phyloP scores from a whole-genome alignment of 306 rosid species.

The Echinosophora koreensis region DNA sequence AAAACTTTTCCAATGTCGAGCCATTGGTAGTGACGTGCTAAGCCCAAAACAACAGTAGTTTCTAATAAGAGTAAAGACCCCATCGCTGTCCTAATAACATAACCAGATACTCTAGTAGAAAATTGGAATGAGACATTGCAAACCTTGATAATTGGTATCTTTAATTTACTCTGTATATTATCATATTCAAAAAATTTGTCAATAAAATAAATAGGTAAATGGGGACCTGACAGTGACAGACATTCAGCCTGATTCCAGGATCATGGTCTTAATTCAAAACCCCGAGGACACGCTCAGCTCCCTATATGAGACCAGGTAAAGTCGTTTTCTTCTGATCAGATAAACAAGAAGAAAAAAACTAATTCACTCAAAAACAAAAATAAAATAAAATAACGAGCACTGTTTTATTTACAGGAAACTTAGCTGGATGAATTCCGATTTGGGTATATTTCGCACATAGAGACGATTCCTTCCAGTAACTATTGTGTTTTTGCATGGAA shows the following conservation, averaged over 20 bases:
- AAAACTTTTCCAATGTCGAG: not conserved
- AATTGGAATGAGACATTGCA: not conserved
- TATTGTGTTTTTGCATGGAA: not conserved
- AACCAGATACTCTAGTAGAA: not conserved
- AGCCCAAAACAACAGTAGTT: conserved; percentile 5
- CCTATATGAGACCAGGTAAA: conserved; percentile 15
- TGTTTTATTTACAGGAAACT: no score
- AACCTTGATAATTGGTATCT: no score
- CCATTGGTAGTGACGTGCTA: conserved; percentile 30
- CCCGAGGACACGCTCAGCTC: conserved; percentile 19
- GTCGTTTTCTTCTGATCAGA: conserved; percentile 22
- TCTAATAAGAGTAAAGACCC: not conserved
- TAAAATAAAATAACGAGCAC: no score
- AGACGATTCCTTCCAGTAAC: no score
- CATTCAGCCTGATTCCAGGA: conserved; percentile 56
- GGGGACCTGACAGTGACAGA: conserved; percentile 37
- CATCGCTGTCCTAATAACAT: not conserved
- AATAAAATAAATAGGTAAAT: no score
- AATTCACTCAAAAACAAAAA: no score
- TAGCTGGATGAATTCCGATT: no score
- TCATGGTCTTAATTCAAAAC: conserved; percentile 37
- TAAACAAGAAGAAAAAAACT: no score
- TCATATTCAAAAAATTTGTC: no score
- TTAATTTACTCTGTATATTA: no score
- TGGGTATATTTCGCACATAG: no score